These are phyloP conservation scores for Venturiaceae sp. DNA, from an alignment of 2,329 filamentous ascomycete genomes.

Conservation along the genomic window DNA sequence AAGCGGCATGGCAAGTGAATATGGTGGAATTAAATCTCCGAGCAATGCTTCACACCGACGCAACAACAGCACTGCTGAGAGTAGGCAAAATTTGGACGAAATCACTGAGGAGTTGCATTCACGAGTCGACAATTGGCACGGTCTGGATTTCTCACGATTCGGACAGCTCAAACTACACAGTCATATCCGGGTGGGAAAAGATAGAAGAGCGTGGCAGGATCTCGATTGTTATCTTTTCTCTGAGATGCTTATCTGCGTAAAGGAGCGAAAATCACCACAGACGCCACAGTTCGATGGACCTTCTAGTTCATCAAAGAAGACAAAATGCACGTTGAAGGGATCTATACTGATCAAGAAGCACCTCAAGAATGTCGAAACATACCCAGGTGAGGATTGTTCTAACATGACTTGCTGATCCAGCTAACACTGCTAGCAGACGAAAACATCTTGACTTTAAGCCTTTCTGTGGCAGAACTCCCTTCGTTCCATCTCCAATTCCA, in stretches of 20 bases:
- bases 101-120: constrained; percentile 76
- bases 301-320: constrained; percentile 46
- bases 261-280: constrained; percentile 68
- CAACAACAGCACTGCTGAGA: constrained; percentile 35
- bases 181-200: constrained; percentile 87
- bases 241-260: constrained; percentile 99
- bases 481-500: constrained; percentile 90
- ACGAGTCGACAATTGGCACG: constrained; percentile 98
- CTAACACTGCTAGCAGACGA: constrained; percentile 47
- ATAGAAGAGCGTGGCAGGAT: constrained; percentile 94
- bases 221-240: constrained; percentile 94
- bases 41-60: neutral
- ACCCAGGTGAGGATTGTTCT: constrained; percentile 27
- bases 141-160: constrained; percentile 86
- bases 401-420: neutral
- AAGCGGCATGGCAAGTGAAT: constrained; percentile 35
- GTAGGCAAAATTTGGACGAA: constrained; percentile 68
- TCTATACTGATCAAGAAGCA: constrained; percentile 99
- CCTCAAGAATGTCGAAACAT: constrained; percentile 74
- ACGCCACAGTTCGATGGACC: neutral
- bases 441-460: constrained; percentile 74
- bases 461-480: constrained; percentile 85
- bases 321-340: constrained; percentile 84
- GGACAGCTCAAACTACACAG: constrained; percentile 86
- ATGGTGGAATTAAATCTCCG: constrained; percentile 16